Base-by-base conservation (phyloP, 2,329 filamentous ascomycete genomes). In the Apiospora hydei region DNA sequence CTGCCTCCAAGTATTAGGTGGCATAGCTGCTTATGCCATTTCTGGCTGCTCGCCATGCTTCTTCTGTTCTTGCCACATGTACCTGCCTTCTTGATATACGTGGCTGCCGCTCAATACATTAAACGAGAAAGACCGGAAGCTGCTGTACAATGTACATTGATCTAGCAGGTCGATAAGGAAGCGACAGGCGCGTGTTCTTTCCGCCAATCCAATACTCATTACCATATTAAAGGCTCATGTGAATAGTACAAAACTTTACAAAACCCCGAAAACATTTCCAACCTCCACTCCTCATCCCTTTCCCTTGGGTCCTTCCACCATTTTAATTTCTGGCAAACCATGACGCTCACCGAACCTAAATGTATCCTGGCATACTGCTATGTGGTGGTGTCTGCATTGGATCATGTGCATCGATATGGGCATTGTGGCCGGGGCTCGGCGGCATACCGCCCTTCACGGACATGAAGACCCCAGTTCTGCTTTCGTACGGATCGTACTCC, bases 381-480 rank as follows among this genome's bases (percentile, higher is more conserved):
- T 34, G 7, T 6, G 53, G 26, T 21, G 34, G 34, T 11, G 34
- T 64, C 34, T 30, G 57, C 2, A 64, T 14, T 24, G 34, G 18
- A 24, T 64, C 8, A 64, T 64, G 18, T 4, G 57, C 34, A 64
- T 41, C 57, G 4, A 41, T 24, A n/a, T 18, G 1, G 4, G 21
- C 18, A 41, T 64, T 30, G n/a, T 68, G 46, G n/a, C 41, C 43
- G 18, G 66, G 41, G 43, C 66, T 68, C 10, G 61, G 34, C 13
- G 38, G 2, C 66, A 47, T 44, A 34, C 14, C 41, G 11, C 13
- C n/a, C 24, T 47, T 41, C 18, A n/a, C 13, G 11, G 66, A 4
- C 66, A 16, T 34, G 66, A 43, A 67, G 38, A 46, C 64, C 43
- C 64, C 64, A n/a, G 26, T 34, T 21, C 64, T 43, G 38, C 43